These are phyloP conservation scores for Scytalidium sp. DNA, from an alignment of 2,329 filamentous ascomycete species.

Conservation along the genomic window DNA sequence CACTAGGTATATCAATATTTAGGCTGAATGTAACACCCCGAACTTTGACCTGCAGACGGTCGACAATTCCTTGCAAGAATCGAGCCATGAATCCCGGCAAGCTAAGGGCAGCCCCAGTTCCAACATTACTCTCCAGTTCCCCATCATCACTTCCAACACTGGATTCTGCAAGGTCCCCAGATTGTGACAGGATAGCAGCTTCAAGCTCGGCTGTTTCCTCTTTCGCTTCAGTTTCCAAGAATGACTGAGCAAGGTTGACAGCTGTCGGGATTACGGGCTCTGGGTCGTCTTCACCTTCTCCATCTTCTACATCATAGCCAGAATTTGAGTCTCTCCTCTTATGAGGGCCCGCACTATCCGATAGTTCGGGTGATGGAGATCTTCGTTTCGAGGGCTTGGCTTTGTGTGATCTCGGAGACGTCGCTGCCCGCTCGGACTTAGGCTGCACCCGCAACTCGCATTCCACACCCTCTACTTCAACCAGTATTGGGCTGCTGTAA, in stretches of 20 bases:
- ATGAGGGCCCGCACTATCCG: not conserved
- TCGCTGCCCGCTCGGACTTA: conserved; percentile 16
- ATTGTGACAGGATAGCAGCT: conserved; percentile 62
- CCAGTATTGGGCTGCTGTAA: conserved; percentile 76
- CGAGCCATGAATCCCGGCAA: conserved; percentile 68
- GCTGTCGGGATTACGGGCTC: conserved; percentile 60
- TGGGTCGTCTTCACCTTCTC: conserved; percentile 14
- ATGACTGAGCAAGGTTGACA: conserved; percentile 72
- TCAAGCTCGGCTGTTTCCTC: conserved; percentile 67
- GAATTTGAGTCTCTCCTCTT: not conserved
- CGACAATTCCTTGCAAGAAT: conserved; percentile 71
- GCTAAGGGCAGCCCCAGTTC: conserved; percentile 68
- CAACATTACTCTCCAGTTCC: conserved; percentile 58
- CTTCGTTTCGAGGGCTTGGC: conserved; percentile 25
- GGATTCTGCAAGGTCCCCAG: conserved; percentile 60
- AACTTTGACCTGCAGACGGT: conserved; percentile 67
- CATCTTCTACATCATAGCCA: not conserved
- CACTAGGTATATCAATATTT: conserved; percentile 55
- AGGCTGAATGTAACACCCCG: conserved; percentile 64
- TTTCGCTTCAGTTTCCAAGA: conserved; percentile 67
- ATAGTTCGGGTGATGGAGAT: conserved; percentile 11
- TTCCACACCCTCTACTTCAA: conserved; percentile 80
- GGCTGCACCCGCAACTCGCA: conserved; percentile 57
- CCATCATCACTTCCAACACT: conserved; percentile 58
- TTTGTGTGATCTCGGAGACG: conserved; percentile 30